phyloP scores from a whole-genome alignment of 2,329 filamentous ascomycete species.

The Penicillium brevicompactum region DNA sequence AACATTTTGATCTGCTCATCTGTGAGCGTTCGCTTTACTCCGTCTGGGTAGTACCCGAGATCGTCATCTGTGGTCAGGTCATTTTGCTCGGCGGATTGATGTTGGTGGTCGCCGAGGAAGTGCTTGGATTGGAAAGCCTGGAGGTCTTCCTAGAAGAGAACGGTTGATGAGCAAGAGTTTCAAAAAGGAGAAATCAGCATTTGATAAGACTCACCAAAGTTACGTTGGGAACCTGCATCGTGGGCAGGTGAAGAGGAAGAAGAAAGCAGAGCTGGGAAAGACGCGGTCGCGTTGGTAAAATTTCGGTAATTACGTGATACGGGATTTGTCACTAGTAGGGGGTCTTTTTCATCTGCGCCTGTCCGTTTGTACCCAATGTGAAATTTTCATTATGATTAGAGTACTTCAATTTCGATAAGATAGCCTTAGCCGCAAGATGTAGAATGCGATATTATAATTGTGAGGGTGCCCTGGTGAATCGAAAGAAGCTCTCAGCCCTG shows the following conservation, averaged over 20 bases:
- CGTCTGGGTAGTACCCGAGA: conserved; percentile 83
- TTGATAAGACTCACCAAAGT: conserved; percentile 32
- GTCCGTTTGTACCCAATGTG: neutral
- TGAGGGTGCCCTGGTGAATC: neutral
- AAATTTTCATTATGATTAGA: neutral
- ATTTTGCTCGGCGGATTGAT: conserved; percentile 11
- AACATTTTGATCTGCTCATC: conserved; percentile 91
- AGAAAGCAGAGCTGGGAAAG: conserved; percentile 4
- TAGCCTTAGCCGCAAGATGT: neutral
- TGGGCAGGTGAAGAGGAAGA: conserved; percentile 4
- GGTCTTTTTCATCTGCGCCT: neutral
- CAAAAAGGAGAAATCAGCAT: neutral
- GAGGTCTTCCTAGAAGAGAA: conserved; percentile 57
- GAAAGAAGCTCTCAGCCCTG: neutral
- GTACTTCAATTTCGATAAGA: neutral
- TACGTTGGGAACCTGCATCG: conserved; percentile 36
- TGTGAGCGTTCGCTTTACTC: conserved; percentile 83
- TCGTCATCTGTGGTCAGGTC: conserved; percentile 52
- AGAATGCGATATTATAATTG: neutral
- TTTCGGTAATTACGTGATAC: conserved; percentile 8
- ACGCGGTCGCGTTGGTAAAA: conserved; percentile 11
- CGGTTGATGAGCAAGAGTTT: neutral
- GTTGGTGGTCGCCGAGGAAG: conserved; percentile 45
- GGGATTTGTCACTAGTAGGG: neutral
- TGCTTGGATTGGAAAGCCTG: conserved; percentile 61